Evolutionary conservation across 495 filamentous ascomycete genomes (phyloP), one percentile per base, ranked within the genome.

Genomic region (Amniculicola lignicola): DNA sequence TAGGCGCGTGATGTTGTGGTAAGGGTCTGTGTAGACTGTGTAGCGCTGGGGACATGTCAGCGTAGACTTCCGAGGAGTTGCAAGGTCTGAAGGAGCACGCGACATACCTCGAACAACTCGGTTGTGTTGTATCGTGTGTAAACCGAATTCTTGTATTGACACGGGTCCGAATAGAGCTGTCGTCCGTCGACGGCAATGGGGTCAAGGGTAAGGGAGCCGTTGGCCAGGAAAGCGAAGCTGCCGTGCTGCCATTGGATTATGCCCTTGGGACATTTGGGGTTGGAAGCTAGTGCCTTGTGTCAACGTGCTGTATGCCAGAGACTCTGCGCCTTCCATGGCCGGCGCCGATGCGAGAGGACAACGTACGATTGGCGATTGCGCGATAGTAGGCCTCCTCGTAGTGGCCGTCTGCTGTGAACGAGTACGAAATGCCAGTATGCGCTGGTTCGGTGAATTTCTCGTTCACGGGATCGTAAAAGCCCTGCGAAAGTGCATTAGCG

Each of bases 181-280:
- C 87, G 78, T 12, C 87, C 87, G 67, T 91, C 87, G 2, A 82
- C 79, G 12, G 70, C 74, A 48, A 89, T 81, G 0, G 88, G 87
- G 0, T 67, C 75, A 37, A 90, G 72, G 10, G 67, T 69, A 24
- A 91, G 68, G 7, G 81, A 83, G 27, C 81, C 80, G 59, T 86
- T 79, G 19, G 72, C 63, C 35, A 75, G 72, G 46, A 79, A 62
- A 2, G 66, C 70, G 62, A 79, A 88, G 46, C 69, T 77, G 25
- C 88, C 87, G 65, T 91, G 87, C 63, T 91, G 87, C 77, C 82
- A 91, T 67, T 90, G 87, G 74, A 90, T 80, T 14, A 89, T 77
- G 10, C 81, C 86, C 40, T 74, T 69, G 0, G 87, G 84, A 65
- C 87, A 91, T 42, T 69, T 62, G 12, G 87, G 87, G 14, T 77